Evolutionary conservation across 2,329 filamentous ascomycete species (phyloP).

Genomic region (Alternaria conjuncta): DNA sequence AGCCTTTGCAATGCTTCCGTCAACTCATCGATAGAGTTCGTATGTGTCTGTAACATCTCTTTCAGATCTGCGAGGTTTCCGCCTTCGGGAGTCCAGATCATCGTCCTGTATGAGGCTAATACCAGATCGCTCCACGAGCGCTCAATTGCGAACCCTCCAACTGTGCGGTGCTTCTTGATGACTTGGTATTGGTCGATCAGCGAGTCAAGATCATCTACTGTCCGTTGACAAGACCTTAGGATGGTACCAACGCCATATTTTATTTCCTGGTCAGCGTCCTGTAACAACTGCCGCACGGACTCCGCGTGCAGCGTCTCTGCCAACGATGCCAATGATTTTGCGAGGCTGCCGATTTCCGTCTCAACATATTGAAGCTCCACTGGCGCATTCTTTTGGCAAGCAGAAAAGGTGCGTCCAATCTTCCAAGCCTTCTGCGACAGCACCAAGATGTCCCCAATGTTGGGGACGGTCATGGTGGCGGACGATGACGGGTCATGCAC

Average conservation of each 20-base stretch:
- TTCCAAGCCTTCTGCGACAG: slow-evolving; percentile 56
- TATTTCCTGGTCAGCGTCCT: slow-evolving; percentile 43
- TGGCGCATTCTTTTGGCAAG: slow-evolving; percentile 50
- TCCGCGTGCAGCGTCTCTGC: slow-evolving; percentile 52
- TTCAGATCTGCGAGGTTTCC: slow-evolving; percentile 50
- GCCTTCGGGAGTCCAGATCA: slow-evolving; percentile 56
- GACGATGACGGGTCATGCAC: slow-evolving; percentile 14
- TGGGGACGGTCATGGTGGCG: slow-evolving; percentile 42
- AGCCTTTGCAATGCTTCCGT: slow-evolving; percentile 53
- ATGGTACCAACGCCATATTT: slow-evolving; percentile 50
- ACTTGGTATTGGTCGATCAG: slow-evolving; percentile 55
- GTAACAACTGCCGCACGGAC: slow-evolving; percentile 42
- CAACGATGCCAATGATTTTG: slow-evolving; percentile 53
- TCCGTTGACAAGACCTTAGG: slow-evolving; percentile 48
- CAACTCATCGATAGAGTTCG: slow-evolving; percentile 48
- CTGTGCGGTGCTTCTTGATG: slow-evolving; percentile 50
- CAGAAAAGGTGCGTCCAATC: slow-evolving; percentile 53
- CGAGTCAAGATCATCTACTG: slow-evolving; percentile 53
- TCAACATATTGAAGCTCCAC: slow-evolving; percentile 53
- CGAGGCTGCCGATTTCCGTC: slow-evolving; percentile 50
- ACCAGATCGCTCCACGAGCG: slow-evolving; percentile 54
- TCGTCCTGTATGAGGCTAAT: slow-evolving; percentile 50
- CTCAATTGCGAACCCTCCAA: slow-evolving; percentile 51
- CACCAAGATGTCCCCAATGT: slow-evolving; percentile 54
- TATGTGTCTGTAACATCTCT: slow-evolving; percentile 53